Evolutionary conservation across 768 basidiomycete species (phyloP), one percentile per base, ranked within the genome.

Genomic region (Cystobasidium tubakii): DNA sequence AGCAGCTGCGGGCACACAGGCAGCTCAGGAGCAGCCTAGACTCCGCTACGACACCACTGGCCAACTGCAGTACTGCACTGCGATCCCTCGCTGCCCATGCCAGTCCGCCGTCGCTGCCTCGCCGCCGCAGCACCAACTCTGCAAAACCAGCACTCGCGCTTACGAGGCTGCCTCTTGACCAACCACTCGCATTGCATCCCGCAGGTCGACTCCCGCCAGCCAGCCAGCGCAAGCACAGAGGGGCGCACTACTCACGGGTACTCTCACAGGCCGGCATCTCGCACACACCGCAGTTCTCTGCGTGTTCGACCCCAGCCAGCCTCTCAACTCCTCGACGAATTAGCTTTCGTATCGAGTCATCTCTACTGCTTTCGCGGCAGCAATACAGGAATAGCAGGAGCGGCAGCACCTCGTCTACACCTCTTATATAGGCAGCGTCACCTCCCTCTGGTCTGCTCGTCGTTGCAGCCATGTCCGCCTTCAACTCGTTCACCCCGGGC

Each of bases 401-500:
- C 34, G 23, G 19, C 7, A 27, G 36, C 12, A n/a, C 23, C 55
- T 55, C 6, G 9, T 55, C 39, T 39, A 39, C 39, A 6, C 39
- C n/a, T n/a, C n/a, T n/a, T n/a, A n/a, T n/a, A n/a, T 67, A 67
- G 39, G n/a, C 31, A 67, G 17, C 27, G 21, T 42, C 21, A 6
- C 66, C n/a, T n/a, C n/a, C n/a, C n/a, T n/a, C n/a, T n/a, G n/a
- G n/a, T n/a, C n/a, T n/a, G n/a, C n/a, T n/a, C n/a, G n/a, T n/a
- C 54, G 31, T 23, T n/a, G n/a, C 23, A 12, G 60, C 46, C 44
- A 71, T 57, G 69, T 57, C 55, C 10, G 7, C 36, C 50, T 73
- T 29, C 72, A 73, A 73, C 63, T 42, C 67, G 25, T 73, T 73
- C 72, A 25, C 64, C 15, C 72, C 62, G 9, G 72, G 72, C 31